phyloP scores from a whole-genome alignment of 192 early-diverging fungal species.

The Entomortierella chlamydospora region DNA sequence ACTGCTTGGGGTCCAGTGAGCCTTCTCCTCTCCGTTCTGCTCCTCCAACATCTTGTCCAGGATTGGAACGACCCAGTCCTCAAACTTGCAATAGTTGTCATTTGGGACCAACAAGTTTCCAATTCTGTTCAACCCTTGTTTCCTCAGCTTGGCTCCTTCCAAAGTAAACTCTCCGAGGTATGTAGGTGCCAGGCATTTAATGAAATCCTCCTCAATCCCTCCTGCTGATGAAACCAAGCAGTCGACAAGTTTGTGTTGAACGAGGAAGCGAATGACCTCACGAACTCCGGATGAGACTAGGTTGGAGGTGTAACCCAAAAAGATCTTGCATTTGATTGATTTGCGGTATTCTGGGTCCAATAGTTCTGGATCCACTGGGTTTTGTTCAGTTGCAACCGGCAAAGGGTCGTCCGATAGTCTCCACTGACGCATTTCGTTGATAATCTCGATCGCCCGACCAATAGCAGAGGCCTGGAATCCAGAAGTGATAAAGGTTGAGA shows the following conservation, averaged over 20 bases:
- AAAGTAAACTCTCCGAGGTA: conserved; percentile 86
- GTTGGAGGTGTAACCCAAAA: conserved; percentile 98
- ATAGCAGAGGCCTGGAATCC: conserved; percentile 96
- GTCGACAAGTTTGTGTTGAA: conserved; percentile 90
- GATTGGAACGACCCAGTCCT: conserved; percentile 98
- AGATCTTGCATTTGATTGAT: conserved; percentile 93
- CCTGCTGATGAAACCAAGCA: conserved; percentile 94
- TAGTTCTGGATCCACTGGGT: conserved; percentile 60
- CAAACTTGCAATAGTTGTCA: conserved; percentile 99
- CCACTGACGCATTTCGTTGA: conserved; percentile 94
- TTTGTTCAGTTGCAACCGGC: conserved; percentile 14
- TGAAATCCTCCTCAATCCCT: conserved; percentile 98
- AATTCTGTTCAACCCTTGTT: conserved; percentile 94
- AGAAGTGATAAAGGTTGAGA: conserved; percentile 78
- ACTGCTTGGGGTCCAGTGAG: conserved; percentile 92
- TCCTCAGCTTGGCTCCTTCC: conserved; percentile 82
- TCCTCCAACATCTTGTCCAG: conserved; percentile 93
- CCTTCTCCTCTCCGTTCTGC: conserved; percentile 77
- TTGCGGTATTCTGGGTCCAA: conserved; percentile 70
- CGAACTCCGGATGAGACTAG: conserved; percentile 95
- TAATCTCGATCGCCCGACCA: conserved; percentile 88
- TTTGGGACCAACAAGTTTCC: conserved; percentile 98
- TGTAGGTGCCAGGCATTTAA: conserved; percentile 94
- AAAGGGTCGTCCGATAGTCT: conserved; percentile 88
- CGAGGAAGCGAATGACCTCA: conserved; percentile 91